Evolutionary conservation across 805 yeast genomes (phyloP).

Genomic region (Nakazawaea ernobii): DNA sequence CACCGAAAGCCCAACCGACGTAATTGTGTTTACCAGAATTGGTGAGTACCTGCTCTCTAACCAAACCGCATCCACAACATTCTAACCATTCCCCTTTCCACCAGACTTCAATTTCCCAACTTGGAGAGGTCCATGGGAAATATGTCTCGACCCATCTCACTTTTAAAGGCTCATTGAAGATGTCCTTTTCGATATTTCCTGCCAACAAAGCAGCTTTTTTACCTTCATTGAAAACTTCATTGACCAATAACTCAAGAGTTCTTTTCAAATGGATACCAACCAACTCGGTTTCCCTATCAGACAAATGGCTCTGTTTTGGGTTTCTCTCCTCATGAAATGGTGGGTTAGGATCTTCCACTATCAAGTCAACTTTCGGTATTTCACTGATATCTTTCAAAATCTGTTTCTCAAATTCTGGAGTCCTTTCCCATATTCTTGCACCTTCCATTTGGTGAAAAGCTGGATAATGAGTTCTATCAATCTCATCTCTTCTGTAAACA

Average conservation of each 20-base stretch:
- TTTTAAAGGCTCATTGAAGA: slow-evolving; percentile 66
- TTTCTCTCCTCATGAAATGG: slow-evolving; percentile 49
- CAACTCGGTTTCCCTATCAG: slow-evolving; percentile 59
- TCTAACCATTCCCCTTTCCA: slow-evolving; percentile 99
- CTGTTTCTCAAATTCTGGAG: slow-evolving; percentile 29
- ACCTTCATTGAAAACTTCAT: slow-evolving; percentile 75
- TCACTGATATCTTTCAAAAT: slow-evolving; percentile 54
- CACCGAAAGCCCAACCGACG: slow-evolving; percentile 96
- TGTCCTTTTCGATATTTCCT: slow-evolving; percentile 48
- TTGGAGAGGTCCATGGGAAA: slow-evolving; percentile 98
- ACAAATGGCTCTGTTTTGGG: slow-evolving; percentile 79
- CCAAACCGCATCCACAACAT: slow-evolving; percentile 94
- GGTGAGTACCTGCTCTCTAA: slow-evolving; percentile 67
- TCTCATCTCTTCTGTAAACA: slow-evolving; percentile 92
- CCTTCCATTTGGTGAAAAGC: slow-evolving; percentile 99
- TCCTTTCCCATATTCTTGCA: slow-evolving; percentile 74
- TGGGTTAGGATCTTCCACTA: slow-evolving; percentile 71
- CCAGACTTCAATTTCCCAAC: slow-evolving; percentile 98
- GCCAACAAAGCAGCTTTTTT: slow-evolving; percentile 53
- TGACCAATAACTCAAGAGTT: slow-evolving; percentile 77
- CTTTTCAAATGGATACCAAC: slow-evolving; percentile 76
- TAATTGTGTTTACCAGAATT: slow-evolving; percentile 65
- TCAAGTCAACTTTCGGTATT: slow-evolving; percentile 62
- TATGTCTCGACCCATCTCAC: slow-evolving; percentile 94
- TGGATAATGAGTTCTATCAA: slow-evolving; percentile 94